Percentiles rank a stretch among this genome's conserved stretches.
These are phyloP conservation scores for Aspergillus hancockii DNA, from an alignment of 495 filamentous ascomycete species.

Conservation along the genomic window DNA sequence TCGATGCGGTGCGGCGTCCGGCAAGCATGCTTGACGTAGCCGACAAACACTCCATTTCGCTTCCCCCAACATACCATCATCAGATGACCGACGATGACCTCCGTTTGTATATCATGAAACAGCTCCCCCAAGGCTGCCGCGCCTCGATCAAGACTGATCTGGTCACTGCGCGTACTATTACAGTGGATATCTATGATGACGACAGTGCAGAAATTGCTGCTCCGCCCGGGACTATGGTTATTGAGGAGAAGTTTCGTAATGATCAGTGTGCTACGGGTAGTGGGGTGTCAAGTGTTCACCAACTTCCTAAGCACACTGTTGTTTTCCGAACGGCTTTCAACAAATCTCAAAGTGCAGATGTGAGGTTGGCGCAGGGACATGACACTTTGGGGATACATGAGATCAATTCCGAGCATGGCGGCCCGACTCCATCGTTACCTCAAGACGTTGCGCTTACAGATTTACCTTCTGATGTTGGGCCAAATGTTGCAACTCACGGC, in stretches of 20 bases:
- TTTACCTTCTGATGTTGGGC: not conserved
- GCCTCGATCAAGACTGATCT: slow-evolving; percentile 67
- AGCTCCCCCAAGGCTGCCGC: slow-evolving; percentile 44
- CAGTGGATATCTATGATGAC: slow-evolving; percentile 68
- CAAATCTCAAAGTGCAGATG: slow-evolving; percentile 40
- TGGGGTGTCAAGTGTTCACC: slow-evolving; percentile 14
- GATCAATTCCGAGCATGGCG: not conserved
- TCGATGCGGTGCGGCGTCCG: slow-evolving; percentile 51
- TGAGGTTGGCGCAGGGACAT: slow-evolving; percentile 27
- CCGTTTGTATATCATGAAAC: slow-evolving; percentile 45
- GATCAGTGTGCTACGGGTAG: slow-evolving; percentile 31
- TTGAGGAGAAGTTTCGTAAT: slow-evolving; percentile 56
- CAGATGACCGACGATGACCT: slow-evolving; percentile 47
- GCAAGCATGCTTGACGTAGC: slow-evolving; percentile 25
- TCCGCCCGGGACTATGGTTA: slow-evolving; percentile 65
- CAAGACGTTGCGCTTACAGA: not conserved
- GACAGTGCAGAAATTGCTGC: slow-evolving; percentile 59
- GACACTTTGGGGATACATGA: not conserved
- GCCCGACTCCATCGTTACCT: not conserved
- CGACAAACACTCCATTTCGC: slow-evolving; percentile 26
- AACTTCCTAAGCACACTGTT: slow-evolving; percentile 42
- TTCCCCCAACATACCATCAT: slow-evolving; percentile 34
- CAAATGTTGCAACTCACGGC: not conserved
- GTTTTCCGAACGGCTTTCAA: slow-evolving; percentile 50
- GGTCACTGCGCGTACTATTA: slow-evolving; percentile 68